Percentiles rank a stretch among this genome's conserved stretches.
Conservation (phyloP, 805 yeast species). For the Candida mattraensis region DNA sequence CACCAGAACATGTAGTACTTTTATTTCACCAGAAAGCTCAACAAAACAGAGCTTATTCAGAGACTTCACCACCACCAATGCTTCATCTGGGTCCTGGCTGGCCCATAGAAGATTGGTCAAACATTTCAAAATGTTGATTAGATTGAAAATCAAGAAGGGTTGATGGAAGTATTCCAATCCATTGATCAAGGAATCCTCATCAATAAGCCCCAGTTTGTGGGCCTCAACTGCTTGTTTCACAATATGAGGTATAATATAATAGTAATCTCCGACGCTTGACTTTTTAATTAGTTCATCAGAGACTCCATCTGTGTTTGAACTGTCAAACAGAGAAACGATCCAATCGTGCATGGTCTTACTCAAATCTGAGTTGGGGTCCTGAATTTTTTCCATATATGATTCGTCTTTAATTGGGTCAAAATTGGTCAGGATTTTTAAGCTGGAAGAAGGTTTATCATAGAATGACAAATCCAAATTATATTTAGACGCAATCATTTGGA, state of each 20-base stretch:
- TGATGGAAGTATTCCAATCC: constrained; percentile 89
- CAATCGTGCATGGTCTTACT: constrained; percentile 55
- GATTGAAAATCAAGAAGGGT: constrained; percentile 63
- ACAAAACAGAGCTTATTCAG: constrained; percentile 22
- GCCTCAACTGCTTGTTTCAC: constrained; percentile 72
- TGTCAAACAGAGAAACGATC: constrained; percentile 76
- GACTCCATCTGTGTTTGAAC: constrained; percentile 59
- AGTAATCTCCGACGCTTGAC: constrained; percentile 64
- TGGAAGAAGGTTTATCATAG: constrained; percentile 4
- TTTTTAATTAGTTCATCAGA: constrained; percentile 78
- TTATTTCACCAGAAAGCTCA: constrained; percentile 22
- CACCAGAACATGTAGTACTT: constrained; percentile 18
- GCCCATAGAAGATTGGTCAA: constrained; percentile 22
- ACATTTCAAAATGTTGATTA: constrained; percentile 44
- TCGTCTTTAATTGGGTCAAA: constrained; percentile 17
- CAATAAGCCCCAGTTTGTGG: constrained; percentile 52
- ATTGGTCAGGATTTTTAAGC: constrained; percentile 10
- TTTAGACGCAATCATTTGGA: constrained; percentile 26
- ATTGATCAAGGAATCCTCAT: constrained; percentile 59
- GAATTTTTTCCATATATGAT: constrained; percentile 12
- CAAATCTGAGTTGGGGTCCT: constrained; percentile 26
- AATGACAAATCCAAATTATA: constrained; percentile 16
- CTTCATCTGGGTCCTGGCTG: constrained; percentile 8
- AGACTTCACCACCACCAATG: constrained; percentile 15
- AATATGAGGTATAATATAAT: constrained; percentile 68